These are phyloP conservation scores for Staphylotrichum longicolle DNA, from an alignment of 495 filamentous ascomycete species.

Conservation along the genomic window DNA sequence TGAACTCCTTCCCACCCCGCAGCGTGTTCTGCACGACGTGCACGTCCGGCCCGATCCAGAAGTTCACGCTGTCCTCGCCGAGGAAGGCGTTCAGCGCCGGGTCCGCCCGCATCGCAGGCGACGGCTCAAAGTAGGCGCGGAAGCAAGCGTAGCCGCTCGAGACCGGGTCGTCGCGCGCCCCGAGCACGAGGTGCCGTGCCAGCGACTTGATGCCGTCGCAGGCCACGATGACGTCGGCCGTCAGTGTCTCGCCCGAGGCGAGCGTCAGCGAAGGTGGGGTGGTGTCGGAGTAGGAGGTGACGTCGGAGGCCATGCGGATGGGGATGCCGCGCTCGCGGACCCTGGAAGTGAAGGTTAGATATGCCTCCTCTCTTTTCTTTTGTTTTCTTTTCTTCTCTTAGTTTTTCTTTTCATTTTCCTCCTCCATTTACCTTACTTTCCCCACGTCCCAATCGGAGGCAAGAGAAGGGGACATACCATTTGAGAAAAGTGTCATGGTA, in stretches of 20 bases:
- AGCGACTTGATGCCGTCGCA: constrained; percentile 50
- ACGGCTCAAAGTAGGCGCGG: constrained; percentile 41
- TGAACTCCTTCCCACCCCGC: constrained; percentile 50
- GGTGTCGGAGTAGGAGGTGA: constrained; percentile 46
- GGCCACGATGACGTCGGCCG: constrained; percentile 35
- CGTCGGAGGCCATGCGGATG: constrained; percentile 49
- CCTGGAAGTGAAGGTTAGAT: not conserved
- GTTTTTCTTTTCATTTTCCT: no score
- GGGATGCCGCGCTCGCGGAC: constrained; percentile 48
- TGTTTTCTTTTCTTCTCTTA: no score
- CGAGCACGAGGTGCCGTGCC: constrained; percentile 46
- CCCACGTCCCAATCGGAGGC: not conserved
- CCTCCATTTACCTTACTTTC: no score
- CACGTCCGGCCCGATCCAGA: constrained; percentile 52
- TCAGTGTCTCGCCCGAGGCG: constrained; percentile 28
- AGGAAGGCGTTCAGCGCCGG: constrained; percentile 46
- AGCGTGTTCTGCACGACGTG: constrained; percentile 52
- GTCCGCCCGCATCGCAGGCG: constrained; percentile 36
- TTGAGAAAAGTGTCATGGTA: constrained; percentile 53
- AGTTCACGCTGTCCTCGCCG: constrained; percentile 51
- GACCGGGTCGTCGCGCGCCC: constrained; percentile 47
- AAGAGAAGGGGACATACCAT: constrained; percentile 24
- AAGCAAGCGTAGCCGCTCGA: constrained; percentile 50
- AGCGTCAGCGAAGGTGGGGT: constrained; percentile 26
- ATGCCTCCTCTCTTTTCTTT: no score